phyloP scores from a whole-genome alignment of 106 monocot genomes.

The Dendrobium nobile region DNA sequence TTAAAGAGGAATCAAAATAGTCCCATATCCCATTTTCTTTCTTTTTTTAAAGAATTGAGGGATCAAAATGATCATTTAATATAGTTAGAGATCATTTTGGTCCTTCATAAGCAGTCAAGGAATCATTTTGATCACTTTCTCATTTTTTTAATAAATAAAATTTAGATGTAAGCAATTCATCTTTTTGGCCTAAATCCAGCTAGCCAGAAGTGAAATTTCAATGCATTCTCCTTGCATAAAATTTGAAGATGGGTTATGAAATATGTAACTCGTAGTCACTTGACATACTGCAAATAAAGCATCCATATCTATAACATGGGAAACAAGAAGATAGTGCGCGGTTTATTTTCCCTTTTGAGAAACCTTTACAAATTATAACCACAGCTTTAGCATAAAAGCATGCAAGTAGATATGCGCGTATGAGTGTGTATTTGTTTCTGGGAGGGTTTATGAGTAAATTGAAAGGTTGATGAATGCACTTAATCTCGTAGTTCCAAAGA shows the following conservation, averaged over 20 bases:
- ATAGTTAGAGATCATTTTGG: no score
- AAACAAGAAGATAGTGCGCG: neutral
- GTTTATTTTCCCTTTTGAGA: neutral
- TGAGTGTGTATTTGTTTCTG: neutral
- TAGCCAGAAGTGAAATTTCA: neutral
- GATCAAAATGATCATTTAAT: no score
- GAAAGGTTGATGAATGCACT: neutral
- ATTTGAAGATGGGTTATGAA: neutral
- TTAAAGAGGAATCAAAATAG: no score
- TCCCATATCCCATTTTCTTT: no score
- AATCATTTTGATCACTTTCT: no score
- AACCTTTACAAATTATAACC: neutral
- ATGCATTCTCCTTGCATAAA: neutral
- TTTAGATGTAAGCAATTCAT: neutral
- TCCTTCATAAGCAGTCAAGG: no score
- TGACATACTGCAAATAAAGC: neutral
- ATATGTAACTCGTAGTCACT: neutral
- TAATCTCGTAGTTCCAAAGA: neutral
- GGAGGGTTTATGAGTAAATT: neutral
- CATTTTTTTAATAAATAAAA: neutral
- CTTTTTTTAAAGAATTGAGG: no score
- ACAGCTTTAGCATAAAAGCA: neutral
- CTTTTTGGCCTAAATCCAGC: neutral
- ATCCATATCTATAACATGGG: neutral
- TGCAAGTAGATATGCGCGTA: neutral